Evolutionary conservation across 2,329 filamentous ascomycete genomes (phyloP).

Genomic region (Neopestalotiopsis sp.): DNA sequence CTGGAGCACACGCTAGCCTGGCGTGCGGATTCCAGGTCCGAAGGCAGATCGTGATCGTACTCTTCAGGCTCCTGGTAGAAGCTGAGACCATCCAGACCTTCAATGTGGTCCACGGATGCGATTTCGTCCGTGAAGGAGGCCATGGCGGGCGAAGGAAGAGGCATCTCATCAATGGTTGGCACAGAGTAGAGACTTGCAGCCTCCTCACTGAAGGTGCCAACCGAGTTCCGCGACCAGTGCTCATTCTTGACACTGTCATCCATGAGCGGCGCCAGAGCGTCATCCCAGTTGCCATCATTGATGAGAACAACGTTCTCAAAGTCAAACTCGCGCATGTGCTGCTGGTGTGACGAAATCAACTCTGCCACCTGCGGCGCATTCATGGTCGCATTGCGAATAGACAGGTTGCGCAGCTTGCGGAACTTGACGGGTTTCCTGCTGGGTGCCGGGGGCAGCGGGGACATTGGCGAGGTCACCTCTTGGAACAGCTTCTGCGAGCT

Average conservation of each 20-base stretch:
- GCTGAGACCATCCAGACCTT: conserved; percentile 40
- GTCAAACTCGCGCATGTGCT: conserved; percentile 76
- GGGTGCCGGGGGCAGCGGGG: conserved; percentile 60
- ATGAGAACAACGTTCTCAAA: conserved; percentile 78
- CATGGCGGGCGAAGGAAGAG: conserved; percentile 55
- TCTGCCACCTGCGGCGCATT: conserved; percentile 72
- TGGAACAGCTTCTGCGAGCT: conserved; percentile 64
- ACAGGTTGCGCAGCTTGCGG: conserved; percentile 69
- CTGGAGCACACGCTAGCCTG: conserved; percentile 38
- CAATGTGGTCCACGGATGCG: conserved; percentile 40
- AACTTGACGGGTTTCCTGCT: conserved; percentile 66
- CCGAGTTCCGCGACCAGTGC: conserved; percentile 49
- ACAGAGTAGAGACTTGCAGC: conserved; percentile 31
- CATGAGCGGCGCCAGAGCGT: conserved; percentile 77
- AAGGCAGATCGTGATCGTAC: conserved; percentile 33
- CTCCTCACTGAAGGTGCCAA: conserved; percentile 39
- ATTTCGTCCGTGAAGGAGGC: conserved; percentile 59
- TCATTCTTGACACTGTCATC: conserved; percentile 48
- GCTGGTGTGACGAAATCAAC: conserved; percentile 71
- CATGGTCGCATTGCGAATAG: conserved; percentile 75
- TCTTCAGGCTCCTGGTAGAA: conserved; percentile 32
- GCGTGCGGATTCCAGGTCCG: conserved; percentile 39
- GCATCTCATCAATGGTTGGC: conserved; percentile 5
- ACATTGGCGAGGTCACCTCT: conserved; percentile 70
- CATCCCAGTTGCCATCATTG: conserved; percentile 76